Evolutionary conservation across 2,329 filamentous ascomycete species (phyloP).

Genomic region (Phyllosticta citrichinensis): DNA sequence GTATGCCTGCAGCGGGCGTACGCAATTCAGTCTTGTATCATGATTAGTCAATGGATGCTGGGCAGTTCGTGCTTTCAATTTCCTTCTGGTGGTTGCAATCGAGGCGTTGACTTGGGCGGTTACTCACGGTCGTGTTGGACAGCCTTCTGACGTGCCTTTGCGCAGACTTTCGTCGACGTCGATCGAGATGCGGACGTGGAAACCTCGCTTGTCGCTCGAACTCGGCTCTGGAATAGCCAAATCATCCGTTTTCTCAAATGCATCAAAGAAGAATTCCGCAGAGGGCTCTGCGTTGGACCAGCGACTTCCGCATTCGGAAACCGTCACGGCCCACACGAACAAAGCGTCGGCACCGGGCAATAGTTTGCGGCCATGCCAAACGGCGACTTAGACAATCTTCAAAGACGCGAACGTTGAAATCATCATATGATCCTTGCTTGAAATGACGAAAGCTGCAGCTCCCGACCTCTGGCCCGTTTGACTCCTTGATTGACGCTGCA

Average conservation of each 20-base stretch:
- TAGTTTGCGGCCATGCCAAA: conserved; percentile 5
- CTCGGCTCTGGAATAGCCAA: background rate
- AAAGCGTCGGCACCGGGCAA: conserved; percentile 4
- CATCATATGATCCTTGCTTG: conserved; percentile 5
- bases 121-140: background rate
- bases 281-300: background rate
- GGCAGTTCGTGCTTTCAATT: background rate
- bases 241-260: background rate
- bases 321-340: background rate
- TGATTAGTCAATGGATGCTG: background rate
- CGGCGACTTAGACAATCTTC: background rate
- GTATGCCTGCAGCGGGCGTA: background rate
- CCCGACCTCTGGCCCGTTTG: background rate
- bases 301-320: conserved; percentile 7
- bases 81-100: background rate
- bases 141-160: background rate
- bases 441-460: conserved; percentile 5
- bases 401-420: conserved; percentile 8
- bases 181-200: background rate
- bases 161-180: background rate
- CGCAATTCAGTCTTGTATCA: background rate
- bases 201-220: background rate
- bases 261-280: background rate
- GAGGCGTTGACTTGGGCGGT: background rate
- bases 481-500: conserved; percentile 6